These are phyloP conservation scores for Ophiostoma sp. DNA, from an alignment of 2,329 filamentous ascomycete genomes.

Conservation along the genomic window DNA sequence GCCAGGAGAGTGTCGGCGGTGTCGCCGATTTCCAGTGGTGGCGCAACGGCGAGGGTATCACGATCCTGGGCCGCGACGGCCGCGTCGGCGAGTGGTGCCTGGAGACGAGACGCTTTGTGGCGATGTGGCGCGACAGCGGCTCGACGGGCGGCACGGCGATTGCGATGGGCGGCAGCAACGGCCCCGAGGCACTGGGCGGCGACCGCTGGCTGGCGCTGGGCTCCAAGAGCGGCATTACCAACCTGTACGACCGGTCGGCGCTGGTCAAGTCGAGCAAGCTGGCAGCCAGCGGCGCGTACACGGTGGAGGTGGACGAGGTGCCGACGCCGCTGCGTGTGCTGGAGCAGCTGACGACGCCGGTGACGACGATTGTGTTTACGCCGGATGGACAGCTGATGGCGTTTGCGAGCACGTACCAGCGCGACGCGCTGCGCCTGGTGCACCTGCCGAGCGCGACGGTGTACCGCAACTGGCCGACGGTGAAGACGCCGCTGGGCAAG, in stretches of 20 bases:
- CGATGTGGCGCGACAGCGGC: constrained; percentile 85
- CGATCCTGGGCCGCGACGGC: constrained; percentile 77
- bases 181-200: constrained; percentile 59
- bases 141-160: constrained; percentile 80
- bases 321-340: constrained; percentile 70
- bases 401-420: constrained; percentile 81
- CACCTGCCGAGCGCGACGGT: constrained; percentile 90
- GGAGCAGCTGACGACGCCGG: constrained; percentile 82
- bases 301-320: constrained; percentile 52
- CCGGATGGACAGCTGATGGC: constrained; percentile 85
- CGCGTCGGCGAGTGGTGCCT: constrained; percentile 88
- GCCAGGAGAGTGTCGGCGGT: constrained; percentile 75
- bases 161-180: constrained; percentile 65
- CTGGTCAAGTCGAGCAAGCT: constrained; percentile 49
- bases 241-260: constrained; percentile 79
- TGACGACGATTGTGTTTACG: constrained; percentile 73
- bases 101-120: constrained; percentile 61
- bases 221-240: constrained; percentile 80
- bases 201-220: constrained; percentile 89
- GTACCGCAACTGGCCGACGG: constrained; percentile 95
- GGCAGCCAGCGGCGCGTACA: constrained; percentile 29
- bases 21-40: constrained; percentile 93
- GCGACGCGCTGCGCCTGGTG: constrained; percentile 78
- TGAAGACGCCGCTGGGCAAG: constrained; percentile 78
- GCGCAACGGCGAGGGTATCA: constrained; percentile 74